These are phyloP conservation scores for Oxyria digyna DNA, from an alignment of 148 eudicot species.

Conservation along the genomic window DNA sequence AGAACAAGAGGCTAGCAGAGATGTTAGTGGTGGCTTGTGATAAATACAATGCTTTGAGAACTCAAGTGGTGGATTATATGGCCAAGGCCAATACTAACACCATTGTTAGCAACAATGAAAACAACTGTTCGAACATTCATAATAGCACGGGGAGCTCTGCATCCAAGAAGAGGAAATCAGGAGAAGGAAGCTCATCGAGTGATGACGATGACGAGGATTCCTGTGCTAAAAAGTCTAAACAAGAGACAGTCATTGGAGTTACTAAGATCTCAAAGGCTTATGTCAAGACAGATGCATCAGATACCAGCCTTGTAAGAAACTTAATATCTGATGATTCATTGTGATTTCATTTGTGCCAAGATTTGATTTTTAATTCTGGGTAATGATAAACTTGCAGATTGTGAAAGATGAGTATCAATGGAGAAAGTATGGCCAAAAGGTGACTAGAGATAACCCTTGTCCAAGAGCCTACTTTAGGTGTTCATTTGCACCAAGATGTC, in stretches of 20 bases:
- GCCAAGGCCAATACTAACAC: conserved; percentile 36
- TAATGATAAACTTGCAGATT: conserved; percentile 17
- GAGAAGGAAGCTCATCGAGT: too few relatives aligned
- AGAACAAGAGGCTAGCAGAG: conserved; percentile 75
- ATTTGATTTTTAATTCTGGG: background rate
- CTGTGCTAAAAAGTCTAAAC: too few relatives aligned
- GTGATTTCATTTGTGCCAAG: background rate
- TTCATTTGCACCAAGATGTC: conserved; percentile 64
- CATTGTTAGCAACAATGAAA: background rate
- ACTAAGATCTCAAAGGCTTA: conserved; percentile 23
- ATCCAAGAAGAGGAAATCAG: conserved; percentile 45
- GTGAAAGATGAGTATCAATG: conserved; percentile 38
- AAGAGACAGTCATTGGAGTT: conserved; percentile 16
- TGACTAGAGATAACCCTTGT: conserved; percentile 68
- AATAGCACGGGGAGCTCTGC: background rate
- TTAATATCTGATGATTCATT: background rate
- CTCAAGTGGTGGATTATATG: conserved; percentile 45
- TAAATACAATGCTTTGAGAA: conserved; percentile 57
- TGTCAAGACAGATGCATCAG: conserved; percentile 25
- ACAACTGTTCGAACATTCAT: conserved; percentile 1
- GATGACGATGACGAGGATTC: conserved; percentile 23
- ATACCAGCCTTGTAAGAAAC: conserved; percentile 24
- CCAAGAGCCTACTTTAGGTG: conserved; percentile 82
- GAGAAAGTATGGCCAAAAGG: conserved; percentile 79
- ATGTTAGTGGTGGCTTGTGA: conserved; percentile 62